A percentile compares a stretch with the other conserved stretches of the same genome.
Evolutionary conservation across 345 rosid genomes (phyloP).

Genomic region (Acer campestre): DNA sequence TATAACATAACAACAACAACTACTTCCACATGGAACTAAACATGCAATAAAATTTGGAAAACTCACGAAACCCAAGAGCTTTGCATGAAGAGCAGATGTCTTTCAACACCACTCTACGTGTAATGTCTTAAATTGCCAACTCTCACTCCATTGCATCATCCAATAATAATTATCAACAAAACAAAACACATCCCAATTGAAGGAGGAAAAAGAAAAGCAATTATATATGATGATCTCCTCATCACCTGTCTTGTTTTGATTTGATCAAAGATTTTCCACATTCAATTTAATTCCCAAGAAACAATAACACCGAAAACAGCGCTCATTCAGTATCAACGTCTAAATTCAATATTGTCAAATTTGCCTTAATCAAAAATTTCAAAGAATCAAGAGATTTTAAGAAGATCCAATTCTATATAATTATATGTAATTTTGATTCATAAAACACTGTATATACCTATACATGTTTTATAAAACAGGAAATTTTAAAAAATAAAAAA

Average conservation of each 20-base stretch:
- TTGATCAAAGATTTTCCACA: too few species aligned
- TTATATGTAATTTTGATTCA: background rate
- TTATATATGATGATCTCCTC: too few species aligned
- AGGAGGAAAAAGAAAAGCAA: too few species aligned
- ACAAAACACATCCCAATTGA: too few species aligned
- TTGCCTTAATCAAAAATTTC: background rate
- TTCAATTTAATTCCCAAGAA: too few species aligned
- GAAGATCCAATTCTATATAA: background rate
- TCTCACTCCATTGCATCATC: background rate
- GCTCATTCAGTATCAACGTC: too few species aligned
- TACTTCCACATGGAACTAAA: background rate
- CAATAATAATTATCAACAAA: background rate
- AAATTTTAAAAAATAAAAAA: background rate
- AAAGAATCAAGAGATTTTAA: background rate
- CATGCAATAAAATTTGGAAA: conserved; percentile 24
- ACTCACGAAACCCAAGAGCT: conserved; percentile 20
- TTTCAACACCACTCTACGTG: conserved; percentile 26
- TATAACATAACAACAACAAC: background rate
- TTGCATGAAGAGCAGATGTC: conserved; percentile 43
- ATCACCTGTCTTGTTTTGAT: too few species aligned
- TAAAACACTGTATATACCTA: background rate
- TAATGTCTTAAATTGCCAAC: conserved; percentile 15
- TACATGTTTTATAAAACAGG: background rate
- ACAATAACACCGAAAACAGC: too few species aligned
- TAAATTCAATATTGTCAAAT: too few species aligned